Conservation (phyloP, 768 basidiomycete species). For the Leccinum rimulosum region DNA sequence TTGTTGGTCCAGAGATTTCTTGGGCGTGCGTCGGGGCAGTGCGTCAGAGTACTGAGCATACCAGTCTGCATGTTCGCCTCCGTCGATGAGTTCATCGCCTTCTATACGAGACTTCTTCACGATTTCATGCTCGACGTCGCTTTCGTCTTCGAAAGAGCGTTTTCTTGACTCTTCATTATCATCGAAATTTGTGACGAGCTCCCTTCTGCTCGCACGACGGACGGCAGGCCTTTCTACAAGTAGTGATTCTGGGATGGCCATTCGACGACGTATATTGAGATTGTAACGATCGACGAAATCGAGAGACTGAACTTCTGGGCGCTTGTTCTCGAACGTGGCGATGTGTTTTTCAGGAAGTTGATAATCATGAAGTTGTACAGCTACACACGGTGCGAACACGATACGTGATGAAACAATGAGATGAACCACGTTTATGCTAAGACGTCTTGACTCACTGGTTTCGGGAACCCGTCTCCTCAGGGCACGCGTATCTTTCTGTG, state of each 20-base stretch:
- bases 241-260: conserved; percentile 5
- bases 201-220: conserved; percentile 34
- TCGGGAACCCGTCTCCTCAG: conserved; percentile 44
- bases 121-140: conserved; percentile 40
- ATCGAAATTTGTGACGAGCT: conserved; percentile 22
- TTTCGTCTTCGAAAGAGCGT: conserved; percentile 45
- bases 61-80: conserved; percentile 46
- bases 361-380: conserved; percentile 17
- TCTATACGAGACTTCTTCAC: conserved; percentile 56
- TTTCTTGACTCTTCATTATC: conserved; percentile 36
- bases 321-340: conserved; percentile 17
- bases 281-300: conserved; percentile 40
- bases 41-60: conserved; percentile 31
- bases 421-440: conserved; percentile 20
- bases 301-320: conserved; percentile 16
- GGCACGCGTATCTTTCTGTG: conserved; percentile 36
- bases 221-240: conserved; percentile 20
- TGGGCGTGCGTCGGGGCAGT: conserved; percentile 42
- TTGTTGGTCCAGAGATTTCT: conserved; percentile 45
- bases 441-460: conserved; percentile 39
- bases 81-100: conserved; percentile 45
- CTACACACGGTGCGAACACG: conserved; percentile 23
- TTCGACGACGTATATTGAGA: conserved; percentile 24
- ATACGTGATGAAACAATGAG: conserved; percentile 26
- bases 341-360: conserved; percentile 18